Percentiles rank a stretch among this genome's conserved stretches.
phyloP scores from a whole-genome alignment of 768 basidiomycete species.

The Lactarius trivialis region DNA sequence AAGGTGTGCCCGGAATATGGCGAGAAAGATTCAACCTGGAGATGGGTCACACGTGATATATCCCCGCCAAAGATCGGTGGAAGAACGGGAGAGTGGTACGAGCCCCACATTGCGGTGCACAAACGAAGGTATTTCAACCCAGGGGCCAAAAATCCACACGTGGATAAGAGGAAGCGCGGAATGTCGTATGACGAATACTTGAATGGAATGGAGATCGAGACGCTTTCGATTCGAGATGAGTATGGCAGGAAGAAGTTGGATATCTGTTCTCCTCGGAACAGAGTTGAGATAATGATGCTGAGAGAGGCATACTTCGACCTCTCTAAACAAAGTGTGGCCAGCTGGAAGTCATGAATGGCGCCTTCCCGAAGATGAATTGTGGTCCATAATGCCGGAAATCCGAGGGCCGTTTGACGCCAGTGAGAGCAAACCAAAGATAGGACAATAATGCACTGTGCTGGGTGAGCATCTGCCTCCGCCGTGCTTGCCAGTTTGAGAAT shows the following conservation, averaged over 20 bases:
- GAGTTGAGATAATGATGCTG: slow-evolving; percentile 20
- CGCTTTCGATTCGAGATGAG: slow-evolving; percentile 19
- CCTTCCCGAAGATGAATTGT: slow-evolving; percentile 24
- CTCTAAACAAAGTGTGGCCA: slow-evolving; percentile 22
- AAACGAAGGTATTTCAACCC: slow-evolving; percentile 19
- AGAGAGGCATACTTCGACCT: slow-evolving; percentile 20
- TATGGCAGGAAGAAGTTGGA: slow-evolving; percentile 21
- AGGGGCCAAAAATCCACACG: slow-evolving; percentile 19
- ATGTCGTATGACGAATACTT: slow-evolving; percentile 20
- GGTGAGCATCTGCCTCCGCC: slow-evolving; percentile 8
- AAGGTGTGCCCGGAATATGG: slow-evolving; percentile 22
- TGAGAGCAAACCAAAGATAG: slow-evolving; percentile 23
- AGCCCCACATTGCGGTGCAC: slow-evolving; percentile 24
- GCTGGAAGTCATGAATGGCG: slow-evolving; percentile 21
- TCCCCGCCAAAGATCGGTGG: slow-evolving; percentile 21
- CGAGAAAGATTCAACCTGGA: slow-evolving; percentile 24
- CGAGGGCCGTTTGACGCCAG: slow-evolving; percentile 23
- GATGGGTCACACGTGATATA: slow-evolving; percentile 22
- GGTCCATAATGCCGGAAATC: slow-evolving; percentile 21
- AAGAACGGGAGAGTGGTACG: slow-evolving; percentile 15
- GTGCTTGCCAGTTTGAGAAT: slow-evolving; percentile 19
- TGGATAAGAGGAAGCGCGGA: slow-evolving; percentile 20
- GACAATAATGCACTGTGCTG: slow-evolving; percentile 11
- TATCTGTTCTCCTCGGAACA: slow-evolving; percentile 22
- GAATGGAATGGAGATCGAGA: slow-evolving; percentile 19